Evolutionary conservation across 768 basidiomycete genomes (phyloP).

Genomic region (Daedaleopsis sinensis): DNA sequence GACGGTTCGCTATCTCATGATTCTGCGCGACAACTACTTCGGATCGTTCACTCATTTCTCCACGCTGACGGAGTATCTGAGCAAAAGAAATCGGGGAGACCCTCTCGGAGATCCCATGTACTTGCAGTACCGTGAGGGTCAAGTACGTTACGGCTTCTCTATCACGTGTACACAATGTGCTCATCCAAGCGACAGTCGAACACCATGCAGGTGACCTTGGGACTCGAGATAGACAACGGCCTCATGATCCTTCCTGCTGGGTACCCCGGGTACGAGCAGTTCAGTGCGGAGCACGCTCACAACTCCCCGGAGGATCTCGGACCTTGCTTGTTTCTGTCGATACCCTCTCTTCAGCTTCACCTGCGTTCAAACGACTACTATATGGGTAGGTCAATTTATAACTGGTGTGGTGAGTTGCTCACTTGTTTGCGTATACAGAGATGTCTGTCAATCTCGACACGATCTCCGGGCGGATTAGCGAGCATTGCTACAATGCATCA

Average conservation of each 20-base stretch:
- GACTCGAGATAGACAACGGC: conserved; percentile 52
- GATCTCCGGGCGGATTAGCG: conserved; percentile 53
- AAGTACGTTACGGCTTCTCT: conserved; percentile 49
- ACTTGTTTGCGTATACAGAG: conserved; percentile 46
- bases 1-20: conserved; percentile 88
- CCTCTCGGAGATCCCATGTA: conserved; percentile 82
- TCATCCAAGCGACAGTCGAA: conserved; percentile 59
- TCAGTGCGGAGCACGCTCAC: conserved; percentile 26
- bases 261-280: conserved; percentile 61
- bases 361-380: conserved; percentile 84
- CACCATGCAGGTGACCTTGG: conserved; percentile 74
- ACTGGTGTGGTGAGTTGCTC: conserved; percentile 1
- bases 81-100: conserved; percentile 57
- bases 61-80: conserved; percentile 83
- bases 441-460: conserved; percentile 76
- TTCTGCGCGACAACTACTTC: conserved; percentile 90
- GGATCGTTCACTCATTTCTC: conserved; percentile 93
- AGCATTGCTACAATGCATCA: conserved; percentile 47
- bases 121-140: conserved; percentile 77
- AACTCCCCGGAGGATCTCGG: conserved; percentile 46
- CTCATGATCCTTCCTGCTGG: conserved; percentile 68
- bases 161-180: neutral
- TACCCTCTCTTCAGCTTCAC: conserved; percentile 75
- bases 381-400: conserved; percentile 64
- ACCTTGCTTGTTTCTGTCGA: conserved; percentile 52